These are phyloP conservation scores for Cladosporium sp. DNA, from an alignment of 2,329 filamentous ascomycete genomes.

Conservation along the genomic window DNA sequence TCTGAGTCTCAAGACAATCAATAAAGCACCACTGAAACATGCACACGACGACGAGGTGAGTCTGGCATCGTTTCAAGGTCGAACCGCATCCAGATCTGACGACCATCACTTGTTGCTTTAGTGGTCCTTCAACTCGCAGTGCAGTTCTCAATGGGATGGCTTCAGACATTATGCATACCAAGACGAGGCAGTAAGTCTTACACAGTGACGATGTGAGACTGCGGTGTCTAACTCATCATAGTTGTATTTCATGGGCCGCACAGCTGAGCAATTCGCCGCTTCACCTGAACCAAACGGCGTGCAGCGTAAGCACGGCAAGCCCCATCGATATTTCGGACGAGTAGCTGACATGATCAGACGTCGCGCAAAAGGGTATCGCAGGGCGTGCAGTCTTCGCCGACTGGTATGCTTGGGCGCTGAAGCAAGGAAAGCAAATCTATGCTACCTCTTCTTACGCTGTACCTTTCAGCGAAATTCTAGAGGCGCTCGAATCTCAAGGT, in stretches of 20 bases:
- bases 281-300: constrained; percentile 1
- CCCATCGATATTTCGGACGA: not conserved
- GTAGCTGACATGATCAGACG: not conserved
- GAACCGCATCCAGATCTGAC: not conserved
- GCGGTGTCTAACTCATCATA: not conserved
- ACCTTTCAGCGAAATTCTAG: not conserved
- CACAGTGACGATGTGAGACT: not conserved
- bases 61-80: not conserved
- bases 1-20: constrained; percentile 2
- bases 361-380: not conserved
- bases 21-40: constrained; percentile 6
- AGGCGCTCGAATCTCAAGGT: not conserved
- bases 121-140: constrained; percentile 33
- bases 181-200: constrained; percentile 39
- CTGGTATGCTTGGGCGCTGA: constrained; percentile 1
- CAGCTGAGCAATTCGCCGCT: not conserved
- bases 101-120: not conserved
- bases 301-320: not conserved
- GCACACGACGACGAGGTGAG: constrained; percentile 7
- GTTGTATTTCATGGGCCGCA: constrained; percentile 30
- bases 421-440: constrained; percentile 1
- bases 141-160: constrained; percentile 50
- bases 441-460: not conserved
- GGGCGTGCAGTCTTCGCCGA: constrained; percentile 5
- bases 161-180: constrained; percentile 56